Base-by-base conservation (phyloP, 352 stramenopile genomes). In the Phytopythium cucurbitacearum region DNA sequence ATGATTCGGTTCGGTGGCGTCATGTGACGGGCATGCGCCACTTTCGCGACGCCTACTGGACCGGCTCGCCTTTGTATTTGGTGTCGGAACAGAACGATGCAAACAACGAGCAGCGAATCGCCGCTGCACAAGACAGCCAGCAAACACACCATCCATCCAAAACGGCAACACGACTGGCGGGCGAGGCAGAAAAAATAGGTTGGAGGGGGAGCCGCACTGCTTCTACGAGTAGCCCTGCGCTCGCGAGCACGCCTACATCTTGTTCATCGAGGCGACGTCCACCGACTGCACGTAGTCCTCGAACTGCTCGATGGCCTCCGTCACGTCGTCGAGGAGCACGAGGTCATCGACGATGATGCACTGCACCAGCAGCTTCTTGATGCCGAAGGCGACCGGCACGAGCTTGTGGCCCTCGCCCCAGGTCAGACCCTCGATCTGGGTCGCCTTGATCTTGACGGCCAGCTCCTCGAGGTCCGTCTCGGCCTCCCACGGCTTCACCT, bases 281-380 rank as follows among this genome's bases (percentile, higher is more conserved):
- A 87, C 77, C 21, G 50, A 69, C 60, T 87, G 76, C 35, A 87
- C 73, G 13, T 76, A 56, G 51, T 87, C 75, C 48, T 87, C 78
- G 56, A 87, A 70, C 21, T 48, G 12, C 40, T 70, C 62, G 40
- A 87, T 87, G 32, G 51, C 49, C n/a, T 87, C 76, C 35, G 71
- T 77, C 58, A 87, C 73, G 48, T 81, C 73, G 58, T 85, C 72
- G 32, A 85, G 58, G 37, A 71, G 50, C 43, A 85, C 68, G 36
- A 78, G 53, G 45, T 67, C 63, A 56, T 85, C 73, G 16, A 81
- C 66, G 43, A 85, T 79, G n/a, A 80, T 67, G 52, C 73, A 85
- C 21, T 69, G 61, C 7, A 85, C 48, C 9, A 84, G 51, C 37
- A 85, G 59, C 64, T 85, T 85, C 53, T 81, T 84, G 59, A 85